Base-by-base conservation (phyloP, 306 rosid genomes). In the Gynostemma pentaphyllum region DNA sequence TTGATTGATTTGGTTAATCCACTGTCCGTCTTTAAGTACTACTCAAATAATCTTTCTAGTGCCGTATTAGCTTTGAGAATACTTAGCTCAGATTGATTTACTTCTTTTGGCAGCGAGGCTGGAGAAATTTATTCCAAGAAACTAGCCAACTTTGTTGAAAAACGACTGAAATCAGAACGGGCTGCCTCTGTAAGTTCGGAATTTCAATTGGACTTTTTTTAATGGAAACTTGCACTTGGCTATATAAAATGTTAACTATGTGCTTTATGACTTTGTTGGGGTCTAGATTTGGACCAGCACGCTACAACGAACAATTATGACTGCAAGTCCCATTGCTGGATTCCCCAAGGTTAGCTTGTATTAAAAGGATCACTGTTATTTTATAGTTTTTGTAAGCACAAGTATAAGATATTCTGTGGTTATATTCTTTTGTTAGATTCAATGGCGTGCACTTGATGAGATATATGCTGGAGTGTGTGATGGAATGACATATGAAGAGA, bases 381-480 rank as follows among this genome's bases (percentile, higher is more conserved):
- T 10, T 23, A 37, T 30, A 15, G 26, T 67, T 27, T 16, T 41
- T 18, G 47, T 44, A 16, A 10, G 64, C 23, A 34, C 53, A 27
- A 28, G 46, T 23, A 30, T 67, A 42, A 8, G 26, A 60, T 28
- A 44, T 39, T 71, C 67, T 40, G 34, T 16, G n/a, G 2, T 46
- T 64, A 46, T 28, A 28, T 66, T 40, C 59, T 66, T 49, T 65
- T 74, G 56, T 65, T 71, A 92, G 99, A 86, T 92, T 72, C 96
- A 88, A 86, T 92, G 99, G 97, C 94, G 96, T n/a, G 96, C 99
- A 49, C 84, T 92, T 66, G 99, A 92, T 67, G 99, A 92, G 81
- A 92, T 92, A 77, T 70, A 92, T 66, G 80, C 74, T 16, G 99
- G 99, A 24, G 99, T 86, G 9, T 92, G 99, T 60, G 99, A 88